Evolutionary conservation across 1,284 basidiomycete species (phyloP), one percentile per base, ranked within the genome.

Genomic region (Chalciporus sp.): DNA sequence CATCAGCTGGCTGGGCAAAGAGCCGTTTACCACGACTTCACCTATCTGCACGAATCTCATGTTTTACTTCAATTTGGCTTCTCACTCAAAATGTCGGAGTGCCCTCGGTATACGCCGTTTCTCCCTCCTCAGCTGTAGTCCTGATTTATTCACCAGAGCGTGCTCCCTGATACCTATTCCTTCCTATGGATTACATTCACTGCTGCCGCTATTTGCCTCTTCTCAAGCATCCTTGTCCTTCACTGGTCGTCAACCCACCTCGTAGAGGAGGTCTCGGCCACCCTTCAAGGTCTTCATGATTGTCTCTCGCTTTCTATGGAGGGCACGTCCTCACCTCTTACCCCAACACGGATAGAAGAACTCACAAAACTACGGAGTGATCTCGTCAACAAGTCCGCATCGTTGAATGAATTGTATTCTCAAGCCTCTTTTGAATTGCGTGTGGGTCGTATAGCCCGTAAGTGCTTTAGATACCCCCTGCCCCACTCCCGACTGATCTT

Each of bases 401-500:
- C 69, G 33, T 63, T 82, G 31, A 75, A 78, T 51, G 64, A 72
- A 33, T 66, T 70, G 20, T 80, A 80, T 58, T 74, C 74, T 2
- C 77, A 78, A 57, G 77, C 78, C 17, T 72, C 74, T 0, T 81
- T 80, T 51, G 79, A 81, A 50, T 61, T 80, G 29, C 72, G 79
- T 3, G 56, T 80, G 9, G 79, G 79, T 16, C 72, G 77, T 29
- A 65, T 81, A 28, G 72, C 72, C 48, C 71, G 79, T 80, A 60
- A 56, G 75, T 52, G 19, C n/a, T 19, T 11, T 19, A 39, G 17
- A 35, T 42, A 45, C 41, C 23, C 31, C 33, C 40, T 9, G 29
- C 41, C 23, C 12, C 17, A 7, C 52, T 17, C 17, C 6, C 53
- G 20, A 41, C 0, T 9, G 42, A 10, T 20, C 53, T 42, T 48